Percentiles rank a stretch among this genome's conserved stretches.
These are phyloP conservation scores for Lepidium aucheri DNA, from an alignment of 345 rosid species.

Conservation along the genomic window DNA sequence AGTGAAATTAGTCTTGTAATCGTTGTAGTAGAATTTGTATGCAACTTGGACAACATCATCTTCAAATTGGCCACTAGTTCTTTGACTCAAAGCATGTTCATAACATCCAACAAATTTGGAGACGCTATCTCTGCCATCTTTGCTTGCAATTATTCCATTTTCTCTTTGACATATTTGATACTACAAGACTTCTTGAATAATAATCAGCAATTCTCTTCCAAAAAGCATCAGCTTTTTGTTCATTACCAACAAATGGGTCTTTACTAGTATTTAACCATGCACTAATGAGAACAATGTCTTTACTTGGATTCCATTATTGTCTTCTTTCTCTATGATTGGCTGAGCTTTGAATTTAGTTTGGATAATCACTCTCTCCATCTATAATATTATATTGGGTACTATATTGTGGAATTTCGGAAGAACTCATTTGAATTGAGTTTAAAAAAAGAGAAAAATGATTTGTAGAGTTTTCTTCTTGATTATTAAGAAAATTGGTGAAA, in stretches of 20 bases:
- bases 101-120: neutral
- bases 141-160: neutral
- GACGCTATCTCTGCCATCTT: neutral
- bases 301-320: neutral
- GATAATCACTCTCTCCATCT: no score
- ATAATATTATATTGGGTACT: no score
- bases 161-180: neutral
- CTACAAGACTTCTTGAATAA: neutral
- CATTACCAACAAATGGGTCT: neutral
- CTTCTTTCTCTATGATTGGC: neutral
- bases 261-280: neutral
- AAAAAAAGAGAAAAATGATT: no score
- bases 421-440: no score
- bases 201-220: neutral
- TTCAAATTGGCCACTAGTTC: neutral
- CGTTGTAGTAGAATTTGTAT: neutral
- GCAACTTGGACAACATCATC: neutral
- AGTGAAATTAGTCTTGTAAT: neutral
- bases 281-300: neutral
- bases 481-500: no score
- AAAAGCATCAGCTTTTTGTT: neutral
- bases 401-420: no score
- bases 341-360: no score
- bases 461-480: no score
- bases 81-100: neutral